A percentile compares a stretch with the other conserved stretches of the same genome.
phyloP scores from a whole-genome alignment of 805 yeast species.

The Lachancea dasiensis region DNA sequence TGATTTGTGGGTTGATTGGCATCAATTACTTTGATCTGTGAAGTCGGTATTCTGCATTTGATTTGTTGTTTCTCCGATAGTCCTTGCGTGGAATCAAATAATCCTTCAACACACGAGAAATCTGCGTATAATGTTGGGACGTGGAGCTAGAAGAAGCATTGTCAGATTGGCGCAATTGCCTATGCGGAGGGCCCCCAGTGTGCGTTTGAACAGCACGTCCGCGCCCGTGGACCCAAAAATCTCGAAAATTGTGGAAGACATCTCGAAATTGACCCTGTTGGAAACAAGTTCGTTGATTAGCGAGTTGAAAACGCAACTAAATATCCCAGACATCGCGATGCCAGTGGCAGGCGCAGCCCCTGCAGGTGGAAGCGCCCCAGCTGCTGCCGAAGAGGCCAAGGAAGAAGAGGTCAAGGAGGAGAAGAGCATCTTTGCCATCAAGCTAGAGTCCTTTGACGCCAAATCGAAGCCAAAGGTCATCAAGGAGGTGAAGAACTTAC shows the following conservation, averaged over 20 bases:
- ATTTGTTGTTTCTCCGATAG: no score
- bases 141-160: conserved; percentile 17
- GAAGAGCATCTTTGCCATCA: conserved; percentile 86
- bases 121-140: conserved; percentile 15
- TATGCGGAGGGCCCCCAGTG: conserved; percentile 11
- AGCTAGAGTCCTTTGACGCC: conserved; percentile 90
- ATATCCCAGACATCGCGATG: conserved; percentile 89
- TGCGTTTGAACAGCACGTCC: conserved; percentile 51
- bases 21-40: no score
- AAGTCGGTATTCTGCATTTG: no score
- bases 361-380: conserved; percentile 57
- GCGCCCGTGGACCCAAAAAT: conserved; percentile 80
- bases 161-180: conserved; percentile 11
- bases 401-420: conserved; percentile 77
- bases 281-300: conserved; percentile 86
- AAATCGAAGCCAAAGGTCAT: conserved; percentile 95
- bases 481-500: conserved; percentile 88
- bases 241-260: conserved; percentile 79
- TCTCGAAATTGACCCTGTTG: conserved; percentile 81
- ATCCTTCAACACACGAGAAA: background rate
- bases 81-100: no score
- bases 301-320: conserved; percentile 73
- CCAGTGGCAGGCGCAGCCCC: conserved; percentile 64
- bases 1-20: no score
- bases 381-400: conserved; percentile 67